Evolutionary conservation across 2,329 filamentous ascomycete genomes (phyloP), one percentile per base, ranked within the genome.

Genomic region (Beauveria caledonica): DNA sequence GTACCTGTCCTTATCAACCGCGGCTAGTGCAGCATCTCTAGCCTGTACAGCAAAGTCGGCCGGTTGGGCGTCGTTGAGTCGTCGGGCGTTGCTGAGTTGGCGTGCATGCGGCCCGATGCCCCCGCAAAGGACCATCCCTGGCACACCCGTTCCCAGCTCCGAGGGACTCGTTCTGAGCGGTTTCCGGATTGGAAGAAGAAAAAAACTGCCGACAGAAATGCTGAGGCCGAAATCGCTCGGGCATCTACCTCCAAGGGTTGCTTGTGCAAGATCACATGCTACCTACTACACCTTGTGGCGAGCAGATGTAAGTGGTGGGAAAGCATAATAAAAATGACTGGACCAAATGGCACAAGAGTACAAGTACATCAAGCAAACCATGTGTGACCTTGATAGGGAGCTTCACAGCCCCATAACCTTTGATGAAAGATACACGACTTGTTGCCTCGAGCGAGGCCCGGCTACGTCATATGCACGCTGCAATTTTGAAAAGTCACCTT

Each of bases 31-130:
- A 25, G 10, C 13, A 2, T 11, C 15, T 42, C 23, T 29, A n/a
- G 23, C 10, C 36, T 19, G 23, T 23, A 53, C 56, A 25, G 45
- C 11, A 59, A 6, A 25, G 21, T 9, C 36, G 45, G 36, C 44
- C 48, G 56, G 56, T 59, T 51, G 36, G 56, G 56, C 56, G 36
- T n/a, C 36, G 45, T 36, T 36, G 5, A 36, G 33, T 36, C 33
- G 50, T 60, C 48, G 42, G 58, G 58, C 53, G 21, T 48, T 39
- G 58, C 39, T 60, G 58, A 40, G 49, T 49, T 54, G 58, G 39
- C 58, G 23, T 54, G 50, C 58, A 48, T 27, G 33, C 46, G 45
- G 56, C 45, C 56, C 45, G 45, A 58, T 58, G 45, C 11, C 44
- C 52, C 55, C 54, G 55, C 55, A 42, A 46, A n/a, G 13, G n/a